A percentile compares a stretch with the other conserved stretches of the same genome.
Evolutionary conservation across 2,329 filamentous ascomycete species (phyloP).

Genomic region (Gnomoniopsis sp.): DNA sequence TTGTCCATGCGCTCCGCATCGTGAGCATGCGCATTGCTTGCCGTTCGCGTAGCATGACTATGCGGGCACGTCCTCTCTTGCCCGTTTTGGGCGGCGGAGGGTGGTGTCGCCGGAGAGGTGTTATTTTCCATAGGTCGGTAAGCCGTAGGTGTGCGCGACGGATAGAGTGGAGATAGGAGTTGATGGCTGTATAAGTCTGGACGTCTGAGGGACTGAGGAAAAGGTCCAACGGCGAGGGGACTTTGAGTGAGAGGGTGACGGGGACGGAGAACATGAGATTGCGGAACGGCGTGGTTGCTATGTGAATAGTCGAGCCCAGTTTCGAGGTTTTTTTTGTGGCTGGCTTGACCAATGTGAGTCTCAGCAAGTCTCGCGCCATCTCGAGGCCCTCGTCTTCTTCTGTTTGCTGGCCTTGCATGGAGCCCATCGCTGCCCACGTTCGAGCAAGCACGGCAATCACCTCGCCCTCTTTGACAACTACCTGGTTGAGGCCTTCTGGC

Average conservation of each 20-base stretch:
- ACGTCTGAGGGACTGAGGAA: slow-evolving; percentile 78
- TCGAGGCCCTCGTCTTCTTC: slow-evolving; percentile 84
- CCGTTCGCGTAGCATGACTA: slow-evolving; percentile 60
- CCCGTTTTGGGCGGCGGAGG: slow-evolving; percentile 67
- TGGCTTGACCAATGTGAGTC: slow-evolving; percentile 59
- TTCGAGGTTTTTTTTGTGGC: slow-evolving; percentile 36
- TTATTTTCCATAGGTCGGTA: slow-evolving; percentile 83
- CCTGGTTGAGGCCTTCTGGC: slow-evolving; percentile 55
- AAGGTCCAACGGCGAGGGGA: slow-evolving; percentile 78
- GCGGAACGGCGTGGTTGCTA: slow-evolving; percentile 62
- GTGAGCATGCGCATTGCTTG: slow-evolving; percentile 59
- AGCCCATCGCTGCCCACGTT: slow-evolving; percentile 77
- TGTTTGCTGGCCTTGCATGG: slow-evolving; percentile 64
- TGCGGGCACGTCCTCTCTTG: slow-evolving; percentile 55
- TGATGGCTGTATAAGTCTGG: slow-evolving; percentile 77
- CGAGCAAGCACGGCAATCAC: slow-evolving; percentile 71
- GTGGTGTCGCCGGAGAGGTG: slow-evolving; percentile 71
- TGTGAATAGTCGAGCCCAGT: slow-evolving; percentile 31
- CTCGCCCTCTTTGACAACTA: slow-evolving; percentile 83
- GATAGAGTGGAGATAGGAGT: slow-evolving; percentile 82
- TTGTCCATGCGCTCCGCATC: slow-evolving; percentile 87
- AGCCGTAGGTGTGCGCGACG: slow-evolving; percentile 82
- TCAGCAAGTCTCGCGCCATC: slow-evolving; percentile 72
- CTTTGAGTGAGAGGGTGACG: slow-evolving; percentile 65
- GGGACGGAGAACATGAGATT: slow-evolving; percentile 80